phyloP scores from a whole-genome alignment of 2,329 filamentous ascomycete species.

The Fusarium camptoceras region DNA sequence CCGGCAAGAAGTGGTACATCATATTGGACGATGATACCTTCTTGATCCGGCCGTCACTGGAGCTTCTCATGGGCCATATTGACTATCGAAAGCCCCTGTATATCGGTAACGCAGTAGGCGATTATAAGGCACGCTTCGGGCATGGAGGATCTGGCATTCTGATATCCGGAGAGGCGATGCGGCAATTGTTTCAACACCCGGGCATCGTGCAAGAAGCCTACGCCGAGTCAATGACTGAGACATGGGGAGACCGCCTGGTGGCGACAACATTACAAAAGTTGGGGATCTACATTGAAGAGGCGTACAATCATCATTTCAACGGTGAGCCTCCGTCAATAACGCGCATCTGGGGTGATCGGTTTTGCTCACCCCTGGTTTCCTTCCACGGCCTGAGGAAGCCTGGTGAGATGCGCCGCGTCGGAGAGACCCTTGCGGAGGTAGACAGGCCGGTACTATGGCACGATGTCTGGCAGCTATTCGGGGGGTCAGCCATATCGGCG shows the following conservation, averaged over 20 bases:
- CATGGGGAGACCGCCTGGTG: conserved; percentile 66
- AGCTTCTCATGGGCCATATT: conserved; percentile 61
- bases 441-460: conserved; percentile 61
- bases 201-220: conserved; percentile 59
- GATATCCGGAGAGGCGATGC: conserved; percentile 63
- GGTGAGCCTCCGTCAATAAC: conserved; percentile 64
- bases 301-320: conserved; percentile 66
- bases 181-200: conserved; percentile 58
- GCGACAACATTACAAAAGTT: conserved; percentile 65
- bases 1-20: conserved; percentile 69
- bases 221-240: conserved; percentile 61
- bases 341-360: conserved; percentile 61
- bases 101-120: conserved; percentile 68
- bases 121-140: conserved; percentile 66
- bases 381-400: conserved; percentile 63
- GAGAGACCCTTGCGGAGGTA: conserved; percentile 54
- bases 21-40: conserved; percentile 70
- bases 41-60: conserved; percentile 62
- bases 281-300: conserved; percentile 67
- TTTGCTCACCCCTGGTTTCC: conserved; percentile 66
- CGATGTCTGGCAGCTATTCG: conserved; percentile 63
- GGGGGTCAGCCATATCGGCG: conserved; percentile 53
- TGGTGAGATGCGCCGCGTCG: conserved; percentile 60
- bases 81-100: conserved; percentile 61
- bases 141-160: conserved; percentile 68